Evolutionary conservation across 257 asterid species (phyloP), one percentile per base, ranked within the genome.

Genomic region (Capsicum rhomboideum): DNA sequence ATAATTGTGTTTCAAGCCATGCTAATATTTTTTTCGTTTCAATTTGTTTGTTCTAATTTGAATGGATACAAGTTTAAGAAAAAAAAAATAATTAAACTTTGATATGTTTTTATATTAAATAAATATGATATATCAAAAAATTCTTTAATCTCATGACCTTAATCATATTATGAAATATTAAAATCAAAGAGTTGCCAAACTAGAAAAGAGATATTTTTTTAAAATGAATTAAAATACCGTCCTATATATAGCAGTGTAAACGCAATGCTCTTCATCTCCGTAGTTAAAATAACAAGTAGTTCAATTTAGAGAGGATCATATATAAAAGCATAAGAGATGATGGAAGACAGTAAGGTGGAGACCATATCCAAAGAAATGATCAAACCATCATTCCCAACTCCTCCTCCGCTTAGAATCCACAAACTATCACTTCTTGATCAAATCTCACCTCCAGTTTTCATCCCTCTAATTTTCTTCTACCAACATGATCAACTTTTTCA

Each of bases 351-450:
- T 10, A 58, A 82, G 49, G 49, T 89, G 69, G 86, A 85, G 68
- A 84, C 83, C 75, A 69, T 86, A 40, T 86, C 87, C 4, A 86
- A 40, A 53, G 89, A 88, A 82, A 86, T 80, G 58, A 84, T 91
- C 8, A 87, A 88, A 58, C 91, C 94, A 31, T 86, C 92, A n/a
- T 86, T 86, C 44, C 86, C 84, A 88, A 87, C 94, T 7, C 86
- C 91, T 40, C 75, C 58, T 6, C 83, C 85, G 55, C 91, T 85
- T 40, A 86, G 42, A 81, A 82, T 26, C 28, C 67, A 68, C 54
- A 82, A 85, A 69, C 52, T 91, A 34, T 90, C 91, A 28, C 83
- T 88, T 66, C 66, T 87, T 0, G 93, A 91, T 44, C 91, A 90
- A 85, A 23, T 89, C 61, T 21, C 82, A 49, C 88, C 88, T 9